phyloP scores from a whole-genome alignment of 2,329 filamentous ascomycete genomes.

The Colletotrichum falcatum region DNA sequence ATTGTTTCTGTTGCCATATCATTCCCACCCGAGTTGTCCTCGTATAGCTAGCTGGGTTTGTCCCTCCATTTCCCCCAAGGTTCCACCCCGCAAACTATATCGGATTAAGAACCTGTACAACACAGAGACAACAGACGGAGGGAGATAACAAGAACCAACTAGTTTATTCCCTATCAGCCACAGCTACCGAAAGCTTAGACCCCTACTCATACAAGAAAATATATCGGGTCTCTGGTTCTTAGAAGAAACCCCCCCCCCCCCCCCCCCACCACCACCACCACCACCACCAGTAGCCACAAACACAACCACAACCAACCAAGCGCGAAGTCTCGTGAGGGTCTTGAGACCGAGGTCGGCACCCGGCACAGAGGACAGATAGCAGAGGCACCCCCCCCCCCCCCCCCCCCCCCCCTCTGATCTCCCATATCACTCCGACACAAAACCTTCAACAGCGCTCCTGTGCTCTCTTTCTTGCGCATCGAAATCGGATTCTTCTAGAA shows the following conservation, averaged over 20 bases:
- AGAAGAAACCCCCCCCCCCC: no score
- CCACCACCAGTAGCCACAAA: not conserved
- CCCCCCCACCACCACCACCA: no score
- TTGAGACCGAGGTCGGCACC: conserved; percentile 15
- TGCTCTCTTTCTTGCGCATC: conserved; percentile 21
- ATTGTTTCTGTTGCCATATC: not conserved
- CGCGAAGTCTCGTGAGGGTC: conserved; percentile 15
- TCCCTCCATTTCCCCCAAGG: not conserved
- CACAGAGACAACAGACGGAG: not conserved
- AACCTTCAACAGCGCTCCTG: conserved; percentile 6
- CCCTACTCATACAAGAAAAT: conserved; percentile 2
- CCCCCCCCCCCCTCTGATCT: conserved; percentile 5
- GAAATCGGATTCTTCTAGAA: conserved; percentile 19
- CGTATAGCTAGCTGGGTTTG: not conserved
- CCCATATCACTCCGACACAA: conserved; percentile 23
- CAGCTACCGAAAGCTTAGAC: conserved; percentile 22
- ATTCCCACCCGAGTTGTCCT: not conserved
- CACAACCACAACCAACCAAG: not conserved
- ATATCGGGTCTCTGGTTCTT: not conserved
- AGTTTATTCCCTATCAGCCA: conserved; percentile 9
- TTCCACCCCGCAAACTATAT: not conserved
- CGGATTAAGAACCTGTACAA: conserved; percentile 9
- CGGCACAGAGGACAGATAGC: conserved; percentile 5
- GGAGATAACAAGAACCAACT: conserved; percentile 23
- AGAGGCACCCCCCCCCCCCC: no score